phyloP scores from a whole-genome alignment of 257 asterid species.

The Gentiana straminea region DNA sequence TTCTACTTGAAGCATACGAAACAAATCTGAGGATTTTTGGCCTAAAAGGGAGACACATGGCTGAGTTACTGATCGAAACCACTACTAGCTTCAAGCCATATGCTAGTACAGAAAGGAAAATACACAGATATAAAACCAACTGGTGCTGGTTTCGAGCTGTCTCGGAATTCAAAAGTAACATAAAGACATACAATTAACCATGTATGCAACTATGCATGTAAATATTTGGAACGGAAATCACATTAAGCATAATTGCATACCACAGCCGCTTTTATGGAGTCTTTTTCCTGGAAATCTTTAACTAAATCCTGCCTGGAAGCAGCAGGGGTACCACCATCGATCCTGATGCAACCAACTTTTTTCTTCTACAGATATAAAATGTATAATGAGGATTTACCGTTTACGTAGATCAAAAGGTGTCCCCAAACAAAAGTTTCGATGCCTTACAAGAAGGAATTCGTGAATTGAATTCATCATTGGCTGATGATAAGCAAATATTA shows the following conservation, averaged over 20 bases:
- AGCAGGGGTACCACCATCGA: constrained; percentile 84
- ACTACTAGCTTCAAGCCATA: too few species aligned
- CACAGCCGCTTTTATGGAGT: constrained; percentile 81
- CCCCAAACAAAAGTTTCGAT: background rate
- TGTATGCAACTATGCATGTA: background rate
- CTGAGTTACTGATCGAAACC: too few species aligned
- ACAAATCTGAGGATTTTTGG: too few species aligned
- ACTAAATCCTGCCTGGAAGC: constrained; percentile 80
- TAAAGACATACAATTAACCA: too few species aligned
- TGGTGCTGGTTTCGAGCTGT: too few species aligned
- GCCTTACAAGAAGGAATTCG: constrained; percentile 70
- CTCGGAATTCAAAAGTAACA: background rate
- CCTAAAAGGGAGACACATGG: too few species aligned
- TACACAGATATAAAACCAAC: too few species aligned
- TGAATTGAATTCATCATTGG: constrained; percentile 79
- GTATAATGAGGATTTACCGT: constrained; percentile 9
- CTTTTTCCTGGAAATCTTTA: constrained; percentile 85
- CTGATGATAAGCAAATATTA: constrained; percentile 88
- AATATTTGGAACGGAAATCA: background rate
- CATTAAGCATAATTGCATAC: constrained; percentile 25
- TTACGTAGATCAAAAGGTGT: background rate
- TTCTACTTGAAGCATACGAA: too few species aligned
- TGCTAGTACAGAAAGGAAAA: too few species aligned
- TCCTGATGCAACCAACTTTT: constrained; percentile 83
- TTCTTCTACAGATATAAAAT: constrained; percentile 50